A percentile compares a stretch with the other conserved stretches of the same genome.
Conservation (phyloP, 2,329 filamentous ascomycete species). For the Pestalotiopsis sp. region DNA sequence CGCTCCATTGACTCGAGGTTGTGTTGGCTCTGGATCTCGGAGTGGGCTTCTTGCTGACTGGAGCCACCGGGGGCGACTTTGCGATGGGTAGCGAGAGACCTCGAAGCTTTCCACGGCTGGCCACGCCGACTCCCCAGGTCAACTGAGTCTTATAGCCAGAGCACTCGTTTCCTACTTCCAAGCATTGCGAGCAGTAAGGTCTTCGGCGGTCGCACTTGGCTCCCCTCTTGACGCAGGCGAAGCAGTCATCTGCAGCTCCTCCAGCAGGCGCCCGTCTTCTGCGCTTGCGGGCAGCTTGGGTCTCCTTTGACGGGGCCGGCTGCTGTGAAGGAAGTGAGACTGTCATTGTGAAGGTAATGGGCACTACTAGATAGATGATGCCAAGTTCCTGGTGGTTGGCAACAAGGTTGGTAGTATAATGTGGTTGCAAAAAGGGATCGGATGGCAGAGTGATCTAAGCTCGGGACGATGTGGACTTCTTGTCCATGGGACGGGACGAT, state of each 20-base stretch:
- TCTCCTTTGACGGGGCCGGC: conserved; percentile 50
- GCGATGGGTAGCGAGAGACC: conserved; percentile 77
- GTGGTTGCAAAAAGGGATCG: conserved; percentile 21
- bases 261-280: conserved; percentile 85
- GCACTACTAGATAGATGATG: conserved; percentile 15
- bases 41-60: conserved; percentile 48
- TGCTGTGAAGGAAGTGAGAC: conserved; percentile 45
- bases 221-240: conserved; percentile 82
- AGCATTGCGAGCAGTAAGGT: conserved; percentile 92
- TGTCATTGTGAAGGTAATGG: conserved; percentile 42
- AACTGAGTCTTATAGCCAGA: conserved; percentile 95
- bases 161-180: conserved; percentile 89
- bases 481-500: conserved; percentile 30
- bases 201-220: conserved; percentile 86
- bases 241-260: conserved; percentile 92
- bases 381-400: conserved; percentile 18
- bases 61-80: conserved; percentile 56
- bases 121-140: conserved; percentile 95
- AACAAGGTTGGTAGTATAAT: conserved; percentile 10
- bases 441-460: conserved; percentile 24
- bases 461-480: conserved; percentile 26
- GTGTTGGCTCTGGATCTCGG: conserved; percentile 48
- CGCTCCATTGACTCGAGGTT: conserved; percentile 39
- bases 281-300: conserved; percentile 63
- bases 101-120: conserved; percentile 90